Base-by-base conservation (phyloP, 2,329 filamentous ascomycete genomes). In the Westerdykella sp. region DNA sequence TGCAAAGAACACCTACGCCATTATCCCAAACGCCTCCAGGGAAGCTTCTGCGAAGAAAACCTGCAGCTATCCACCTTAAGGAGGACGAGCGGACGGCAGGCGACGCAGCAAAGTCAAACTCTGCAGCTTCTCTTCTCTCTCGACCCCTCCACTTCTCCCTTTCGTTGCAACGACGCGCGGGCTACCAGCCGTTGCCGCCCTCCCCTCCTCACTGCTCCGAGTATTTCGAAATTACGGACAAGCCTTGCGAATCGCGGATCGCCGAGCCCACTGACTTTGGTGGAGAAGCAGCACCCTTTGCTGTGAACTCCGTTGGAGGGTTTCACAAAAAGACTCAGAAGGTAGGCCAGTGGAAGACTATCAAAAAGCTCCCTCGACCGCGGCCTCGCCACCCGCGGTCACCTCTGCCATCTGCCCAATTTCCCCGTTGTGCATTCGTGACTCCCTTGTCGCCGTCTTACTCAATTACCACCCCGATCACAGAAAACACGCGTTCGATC, bases 31-130 rank as follows among this genome's bases (percentile, higher is more conserved):
- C 61, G 12, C 57, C 60, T 32, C 43, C 51, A n/a, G 59, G 60
- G 34, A 67, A 56, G 45, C 58, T 60, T 15, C 53, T 69, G 31
- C 60, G 62, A 45, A 60, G 66, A 40, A 68, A 65, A 45, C 47
- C 63, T n/a, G 65, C 65, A 6, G 55, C 65, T 3, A 49, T 57
- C 16, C 53, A 55, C 15, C 45, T 69, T 44, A 63, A 59, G 45
- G 47, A 58, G 16, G 40, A 60, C 34, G 62, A 66, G 42, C 59
- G 61, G 37, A 50, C 56, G 6, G 51, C 56, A 9, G 55, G 56
- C 1, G 41, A 52, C 6, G 47, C 51, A 11, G 40, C 32, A 30
- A 38, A 48, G 3, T 43, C 40, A 7, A 47, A 41, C 21, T 45
- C 47, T 38, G 46, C 38, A 9, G 49, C 50, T 36, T 48, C 45